Conservation (phyloP, 441 rosid genomes). For the Euphorbia schlechtendalii region DNA sequence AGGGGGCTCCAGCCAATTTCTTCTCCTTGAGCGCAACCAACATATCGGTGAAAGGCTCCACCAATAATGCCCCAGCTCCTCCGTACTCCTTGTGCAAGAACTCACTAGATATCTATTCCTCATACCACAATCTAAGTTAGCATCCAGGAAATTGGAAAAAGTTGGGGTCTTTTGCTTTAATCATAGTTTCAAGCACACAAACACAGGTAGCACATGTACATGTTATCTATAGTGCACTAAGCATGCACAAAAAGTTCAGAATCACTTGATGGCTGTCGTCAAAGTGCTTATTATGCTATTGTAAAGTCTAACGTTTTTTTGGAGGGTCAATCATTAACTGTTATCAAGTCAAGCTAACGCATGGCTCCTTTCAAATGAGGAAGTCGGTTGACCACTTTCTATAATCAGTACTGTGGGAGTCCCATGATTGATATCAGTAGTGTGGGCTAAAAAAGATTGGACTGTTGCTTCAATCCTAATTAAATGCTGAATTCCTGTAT, state of each 20-base stretch:
- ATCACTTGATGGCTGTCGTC: conserved; percentile 20
- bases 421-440: conserved; percentile 5
- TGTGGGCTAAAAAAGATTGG: too few relatives aligned
- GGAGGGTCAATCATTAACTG: conserved; percentile 24
- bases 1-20: conserved; percentile 34
- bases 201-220: conserved; percentile 7
- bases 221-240: conserved; percentile 21
- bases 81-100: conserved; percentile 37
- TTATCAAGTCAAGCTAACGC: conserved; percentile 21
- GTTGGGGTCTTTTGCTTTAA: conserved; percentile 8
- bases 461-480: background rate
- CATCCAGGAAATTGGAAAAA: background rate
- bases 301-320: conserved; percentile 23
- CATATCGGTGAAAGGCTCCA: conserved; percentile 39
- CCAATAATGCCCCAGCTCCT: conserved; percentile 39
- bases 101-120: conserved; percentile 29
- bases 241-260: conserved; percentile 27
- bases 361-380: conserved; percentile 8
- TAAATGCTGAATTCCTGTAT: background rate
- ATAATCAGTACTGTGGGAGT: background rate
- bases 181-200: conserved; percentile 8
- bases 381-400: conserved; percentile 6
- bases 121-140: conserved; percentile 7
- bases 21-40: conserved; percentile 33
- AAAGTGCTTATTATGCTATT: conserved; percentile 16